These are phyloP conservation scores for Ocimum tenuiflorum DNA, from an alignment of 257 asterid genomes.

Conservation along the genomic window DNA sequence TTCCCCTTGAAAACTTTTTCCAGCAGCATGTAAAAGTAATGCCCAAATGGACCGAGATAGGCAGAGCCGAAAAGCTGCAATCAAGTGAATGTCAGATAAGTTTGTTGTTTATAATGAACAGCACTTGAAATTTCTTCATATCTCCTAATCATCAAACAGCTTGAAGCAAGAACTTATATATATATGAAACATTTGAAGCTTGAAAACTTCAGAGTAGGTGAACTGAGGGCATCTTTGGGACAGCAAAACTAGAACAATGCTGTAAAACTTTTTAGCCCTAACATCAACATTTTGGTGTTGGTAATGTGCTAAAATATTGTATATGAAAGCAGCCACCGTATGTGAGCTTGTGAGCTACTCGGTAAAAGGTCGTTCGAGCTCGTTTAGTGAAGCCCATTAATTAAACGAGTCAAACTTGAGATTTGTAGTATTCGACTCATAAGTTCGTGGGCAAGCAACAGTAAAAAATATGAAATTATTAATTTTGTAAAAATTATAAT, in stretches of 20 bases:
- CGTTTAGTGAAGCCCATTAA: too few species aligned
- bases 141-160: neutral
- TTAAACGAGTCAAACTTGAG: neutral
- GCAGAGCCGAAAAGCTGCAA: constrained; percentile 73
- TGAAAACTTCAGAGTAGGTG: neutral
- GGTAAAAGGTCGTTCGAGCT: too few species aligned
- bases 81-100: neutral
- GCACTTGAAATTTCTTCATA: neutral
- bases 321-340: neutral
- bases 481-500: too few species aligned
- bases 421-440: too few species aligned
- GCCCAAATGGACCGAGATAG: constrained; percentile 85
- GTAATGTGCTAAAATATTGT: neutral
- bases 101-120: neutral
- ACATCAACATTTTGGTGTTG: too few species aligned
- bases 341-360: too few species aligned
- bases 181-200: neutral
- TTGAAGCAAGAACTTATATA: too few species aligned
- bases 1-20: constrained; percentile 86
- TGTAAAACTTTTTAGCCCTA: neutral
- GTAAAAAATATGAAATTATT: too few species aligned
- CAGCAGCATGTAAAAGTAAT: constrained; percentile 59
- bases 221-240: neutral
- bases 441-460: too few species aligned
- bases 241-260: neutral